A percentile compares a stretch with the other conserved stretches of the same genome.
These are phyloP conservation scores for Cladosporium sp. DNA, from an alignment of 2,329 filamentous ascomycete genomes.

Conservation along the genomic window DNA sequence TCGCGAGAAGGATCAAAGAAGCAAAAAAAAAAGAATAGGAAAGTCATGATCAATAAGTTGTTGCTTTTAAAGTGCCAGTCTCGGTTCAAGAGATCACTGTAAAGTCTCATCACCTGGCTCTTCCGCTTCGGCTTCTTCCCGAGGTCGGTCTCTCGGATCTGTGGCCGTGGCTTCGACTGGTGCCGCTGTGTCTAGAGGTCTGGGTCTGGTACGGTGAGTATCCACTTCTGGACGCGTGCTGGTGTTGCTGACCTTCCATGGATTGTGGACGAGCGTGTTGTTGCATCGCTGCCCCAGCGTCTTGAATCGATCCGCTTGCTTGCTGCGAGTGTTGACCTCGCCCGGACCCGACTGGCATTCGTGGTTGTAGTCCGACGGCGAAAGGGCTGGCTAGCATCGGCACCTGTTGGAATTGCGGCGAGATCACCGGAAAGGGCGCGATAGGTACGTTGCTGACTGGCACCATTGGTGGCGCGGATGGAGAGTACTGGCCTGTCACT, in stretches of 20 bases:
- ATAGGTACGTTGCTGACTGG: slow-evolving; percentile 37
- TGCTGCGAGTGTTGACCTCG: not conserved
- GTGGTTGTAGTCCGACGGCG: slow-evolving; percentile 32
- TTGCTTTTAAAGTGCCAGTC: not conserved
- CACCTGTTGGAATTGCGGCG: slow-evolving; percentile 27
- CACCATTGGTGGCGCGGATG: slow-evolving; percentile 22
- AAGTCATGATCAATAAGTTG: not conserved
- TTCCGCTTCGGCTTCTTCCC: slow-evolving; percentile 12
- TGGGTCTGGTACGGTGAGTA: slow-evolving; percentile 17
- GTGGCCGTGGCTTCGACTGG: slow-evolving; percentile 8
- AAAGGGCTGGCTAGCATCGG: slow-evolving; percentile 26
- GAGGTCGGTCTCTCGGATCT: slow-evolving; percentile 7
- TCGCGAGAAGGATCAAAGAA: not conserved
- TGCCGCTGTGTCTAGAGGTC: slow-evolving; percentile 6
- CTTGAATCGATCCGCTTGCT: not conserved
- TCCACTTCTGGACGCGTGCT: slow-evolving; percentile 21
- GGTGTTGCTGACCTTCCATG: slow-evolving; percentile 25
- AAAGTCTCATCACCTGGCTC: not conserved
- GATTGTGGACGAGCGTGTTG: slow-evolving; percentile 22
- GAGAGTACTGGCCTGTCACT: slow-evolving; percentile 1
- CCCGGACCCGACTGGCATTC: slow-evolving; percentile 25
- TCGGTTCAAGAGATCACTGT: not conserved
- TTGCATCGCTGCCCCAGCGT: slow-evolving; percentile 19
- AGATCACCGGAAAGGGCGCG: slow-evolving; percentile 37
- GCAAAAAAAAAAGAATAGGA: not conserved